Percentiles rank a stretch among this genome's conserved stretches.
These are phyloP conservation scores for Raphanus sativus DNA, from an alignment of 345 rosid genomes.

Conservation along the genomic window DNA sequence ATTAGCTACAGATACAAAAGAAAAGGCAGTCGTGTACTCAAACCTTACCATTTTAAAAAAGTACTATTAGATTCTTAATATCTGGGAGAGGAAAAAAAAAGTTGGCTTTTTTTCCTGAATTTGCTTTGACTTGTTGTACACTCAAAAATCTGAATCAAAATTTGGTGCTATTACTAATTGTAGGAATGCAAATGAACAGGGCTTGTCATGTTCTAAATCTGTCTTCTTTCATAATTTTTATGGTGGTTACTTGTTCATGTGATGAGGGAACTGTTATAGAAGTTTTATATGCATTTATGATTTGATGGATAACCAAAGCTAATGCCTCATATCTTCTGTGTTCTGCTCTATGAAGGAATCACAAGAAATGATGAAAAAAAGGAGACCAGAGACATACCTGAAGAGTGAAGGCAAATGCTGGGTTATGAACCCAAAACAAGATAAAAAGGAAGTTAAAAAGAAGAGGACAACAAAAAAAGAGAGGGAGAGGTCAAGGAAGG, in stretches of 20 bases:
- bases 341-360: neutral
- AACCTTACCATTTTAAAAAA: slow-evolving; percentile 18
- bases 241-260: slow-evolving; percentile 24
- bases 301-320: slow-evolving; percentile 18
- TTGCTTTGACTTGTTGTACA: slow-evolving; percentile 38
- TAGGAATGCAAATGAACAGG: slow-evolving; percentile 31
- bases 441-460: neutral
- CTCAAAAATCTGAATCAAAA: slow-evolving; percentile 33
- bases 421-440: slow-evolving; percentile 19
- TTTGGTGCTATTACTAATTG: slow-evolving; percentile 36
- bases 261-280: slow-evolving; percentile 8
- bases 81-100: neutral
- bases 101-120: slow-evolving; percentile 15
- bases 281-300: neutral
- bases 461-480: neutral
- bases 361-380: slow-evolving; percentile 1
- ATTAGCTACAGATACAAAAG: slow-evolving; percentile 32
- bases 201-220: slow-evolving; percentile 17
- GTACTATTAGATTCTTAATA: neutral
- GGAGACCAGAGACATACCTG: slow-evolving; percentile 24
- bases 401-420: slow-evolving; percentile 26
- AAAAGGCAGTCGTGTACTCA: slow-evolving; percentile 38
- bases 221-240: slow-evolving; percentile 16
- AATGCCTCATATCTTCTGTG: neutral
- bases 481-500: slow-evolving; percentile 27